phyloP scores from a whole-genome alignment of 169 alveolate genomes.

The Eimeria praecox region DNA sequence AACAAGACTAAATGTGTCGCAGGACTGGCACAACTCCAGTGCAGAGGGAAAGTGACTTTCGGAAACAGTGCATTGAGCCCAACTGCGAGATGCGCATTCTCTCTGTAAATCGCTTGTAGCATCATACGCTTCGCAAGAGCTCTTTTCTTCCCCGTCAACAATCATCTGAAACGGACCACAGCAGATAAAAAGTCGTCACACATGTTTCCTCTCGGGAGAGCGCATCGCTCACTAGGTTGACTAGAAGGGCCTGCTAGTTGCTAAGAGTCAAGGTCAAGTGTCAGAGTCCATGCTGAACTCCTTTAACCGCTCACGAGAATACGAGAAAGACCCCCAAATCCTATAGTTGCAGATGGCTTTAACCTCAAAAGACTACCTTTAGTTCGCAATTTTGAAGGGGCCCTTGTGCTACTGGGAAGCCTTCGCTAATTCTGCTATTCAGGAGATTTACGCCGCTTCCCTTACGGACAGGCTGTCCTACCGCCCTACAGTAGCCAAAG shows the following conservation, averaged over 20 bases:
- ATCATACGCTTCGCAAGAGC: slow-evolving; percentile 29
- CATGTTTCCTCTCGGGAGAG: not conserved
- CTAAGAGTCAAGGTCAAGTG: not conserved
- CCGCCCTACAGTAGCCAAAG: not conserved
- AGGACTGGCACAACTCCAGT: slow-evolving; percentile 61
- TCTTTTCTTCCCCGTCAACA: not conserved
- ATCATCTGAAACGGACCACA: not conserved
- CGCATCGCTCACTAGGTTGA: not conserved
- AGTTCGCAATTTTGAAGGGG: not conserved
- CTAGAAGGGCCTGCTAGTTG: not conserved
- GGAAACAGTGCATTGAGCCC: slow-evolving; percentile 3
- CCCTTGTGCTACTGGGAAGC: not conserved
- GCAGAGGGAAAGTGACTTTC: slow-evolving; percentile 13
- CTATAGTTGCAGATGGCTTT: not conserved
- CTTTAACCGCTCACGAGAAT: not conserved
- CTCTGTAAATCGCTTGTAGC: not conserved
- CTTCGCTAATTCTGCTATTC: not conserved
- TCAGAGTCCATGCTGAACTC: not conserved
- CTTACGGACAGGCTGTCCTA: not conserved
- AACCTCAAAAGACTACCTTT: not conserved
- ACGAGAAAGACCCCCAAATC: not conserved
- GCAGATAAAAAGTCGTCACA: not conserved
- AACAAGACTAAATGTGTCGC: slow-evolving; percentile 43
- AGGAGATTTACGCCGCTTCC: not conserved
- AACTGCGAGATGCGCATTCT: slow-evolving; percentile 12